Conservation (phyloP, 1,284 basidiomycete species). For the Ceratobasidium sp. region DNA sequence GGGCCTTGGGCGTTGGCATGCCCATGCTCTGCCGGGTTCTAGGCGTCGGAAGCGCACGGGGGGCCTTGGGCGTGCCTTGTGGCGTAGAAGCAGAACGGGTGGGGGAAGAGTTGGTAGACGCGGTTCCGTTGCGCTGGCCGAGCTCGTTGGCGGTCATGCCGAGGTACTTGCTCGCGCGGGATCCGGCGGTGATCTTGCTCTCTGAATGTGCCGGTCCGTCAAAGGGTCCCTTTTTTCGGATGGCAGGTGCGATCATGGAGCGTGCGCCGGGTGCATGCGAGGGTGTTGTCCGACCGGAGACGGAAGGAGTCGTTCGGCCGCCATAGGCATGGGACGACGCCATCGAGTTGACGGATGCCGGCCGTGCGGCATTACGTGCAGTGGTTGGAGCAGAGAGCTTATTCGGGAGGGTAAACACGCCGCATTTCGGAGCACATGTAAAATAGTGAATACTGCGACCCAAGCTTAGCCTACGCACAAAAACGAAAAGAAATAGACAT, state of each 20-base stretch:
- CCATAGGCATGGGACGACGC: constrained; percentile 55
- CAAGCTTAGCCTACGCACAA: constrained; percentile 13
- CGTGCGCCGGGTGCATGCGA: constrained; percentile 53
- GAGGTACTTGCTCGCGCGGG: constrained; percentile 85
- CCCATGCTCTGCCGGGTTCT: constrained; percentile 61
- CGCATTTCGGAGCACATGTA: constrained; percentile 84
- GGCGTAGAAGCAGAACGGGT: constrained; percentile 59
- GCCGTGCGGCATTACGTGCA: constrained; percentile 65
- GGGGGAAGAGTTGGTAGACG: constrained; percentile 58
- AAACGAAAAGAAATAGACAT: constrained; percentile 57
- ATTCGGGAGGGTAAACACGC: constrained; percentile 87
- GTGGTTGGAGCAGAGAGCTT: constrained; percentile 86
- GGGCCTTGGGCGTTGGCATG: constrained; percentile 67
- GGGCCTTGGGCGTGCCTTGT: constrained; percentile 54
- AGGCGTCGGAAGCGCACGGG: constrained; percentile 54
- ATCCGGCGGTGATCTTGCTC: constrained; percentile 79
- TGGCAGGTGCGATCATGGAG: constrained; percentile 49
- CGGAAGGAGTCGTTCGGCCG: constrained; percentile 69
- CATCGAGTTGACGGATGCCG: constrained; percentile 82
- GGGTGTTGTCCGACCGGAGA: constrained; percentile 44
- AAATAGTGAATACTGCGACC: constrained; percentile 85
- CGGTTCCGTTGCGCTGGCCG: constrained; percentile 47
- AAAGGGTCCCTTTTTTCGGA: constrained; percentile 47
- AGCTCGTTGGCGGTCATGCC: constrained; percentile 87
- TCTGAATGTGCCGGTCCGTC: constrained; percentile 54